These are phyloP conservation scores for Tulasnella sp. DNA, from an alignment of 768 basidiomycete species.

Conservation along the genomic window DNA sequence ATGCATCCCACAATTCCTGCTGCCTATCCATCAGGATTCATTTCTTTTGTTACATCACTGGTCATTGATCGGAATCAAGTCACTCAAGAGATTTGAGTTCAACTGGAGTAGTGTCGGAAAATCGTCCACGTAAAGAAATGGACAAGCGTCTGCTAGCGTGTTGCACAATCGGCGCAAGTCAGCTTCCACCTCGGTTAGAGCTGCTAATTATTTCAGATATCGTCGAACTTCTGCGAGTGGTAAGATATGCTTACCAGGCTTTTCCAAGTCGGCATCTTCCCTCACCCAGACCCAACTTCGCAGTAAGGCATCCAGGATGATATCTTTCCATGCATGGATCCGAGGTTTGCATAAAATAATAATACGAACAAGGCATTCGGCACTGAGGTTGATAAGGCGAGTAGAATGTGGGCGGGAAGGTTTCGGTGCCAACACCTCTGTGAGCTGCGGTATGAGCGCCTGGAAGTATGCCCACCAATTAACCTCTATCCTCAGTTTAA, in stretches of 20 bases:
- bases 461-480: constrained; percentile 36
- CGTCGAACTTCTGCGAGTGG: background rate
- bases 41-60: background rate
- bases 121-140: constrained; percentile 4
- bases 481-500: no score
- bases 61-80: background rate
- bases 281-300: constrained; percentile 56
- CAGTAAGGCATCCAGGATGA: constrained; percentile 56
- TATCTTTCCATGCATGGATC: constrained; percentile 61
- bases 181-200: background rate
- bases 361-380: constrained; percentile 41
- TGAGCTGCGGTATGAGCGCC: constrained; percentile 58
- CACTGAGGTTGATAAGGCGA: constrained; percentile 38
- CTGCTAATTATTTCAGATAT: background rate
- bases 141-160: background rate
- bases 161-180: background rate
- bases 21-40: background rate
- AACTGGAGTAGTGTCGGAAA: background rate
- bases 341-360: constrained; percentile 55
- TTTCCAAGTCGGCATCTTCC: constrained; percentile 5
- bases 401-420: constrained; percentile 32
- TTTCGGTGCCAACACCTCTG: constrained; percentile 45
- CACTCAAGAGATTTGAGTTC: background rate
- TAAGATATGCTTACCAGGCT: background rate
- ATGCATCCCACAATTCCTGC: background rate